Base-by-base conservation (phyloP, 1,284 basidiomycete genomes). In the Lentinula novae-zelandiae region DNA sequence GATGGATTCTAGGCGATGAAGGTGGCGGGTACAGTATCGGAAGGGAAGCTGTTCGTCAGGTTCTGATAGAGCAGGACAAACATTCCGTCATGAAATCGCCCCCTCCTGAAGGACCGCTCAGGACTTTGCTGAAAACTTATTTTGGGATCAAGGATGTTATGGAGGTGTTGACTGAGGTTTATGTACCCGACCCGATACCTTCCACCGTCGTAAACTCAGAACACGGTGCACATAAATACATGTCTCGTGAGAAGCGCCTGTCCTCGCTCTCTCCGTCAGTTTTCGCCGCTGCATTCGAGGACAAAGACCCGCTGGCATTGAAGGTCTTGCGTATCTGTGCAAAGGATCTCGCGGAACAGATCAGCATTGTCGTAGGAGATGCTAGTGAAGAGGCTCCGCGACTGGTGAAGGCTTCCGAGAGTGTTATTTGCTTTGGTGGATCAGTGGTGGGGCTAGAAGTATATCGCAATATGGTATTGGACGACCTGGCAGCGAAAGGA, bases 1-100 rank as follows among this genome's bases (percentile, higher is more conserved):
- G 90, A 0, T 92, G 89, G 89, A 85, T 92, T 34, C 76, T 92
- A 5, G 90, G 90, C 7, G 90, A 93, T 69, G 90, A 92, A 70
- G 90, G 90, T 6, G 85, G 89, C 27, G 89, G 90, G 6, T 92
- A 82, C 67, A 82, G 87, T 66, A 84, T 91, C 61, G 90, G 90
- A 3, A 79, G 88, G 39, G 88, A 90, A 69, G 80, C 90, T 0
- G 68, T 92, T 12, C 82, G 89, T 5, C 79, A 86, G 64, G 79
- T 92, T 54, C 75, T 92, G 53, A 68, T 75, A 13, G 81, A 83
- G 58, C 76, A 81, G 34, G 88, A 90, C 66, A 70, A 72, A 22
- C 76, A 80, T 10, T 80, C 82, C 1, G 74, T 89, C n/a, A 70
- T 70, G 9, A 74, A 72, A 33, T 67, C 57, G 9, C 73, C 65